phyloP scores from a whole-genome alignment of 164 flowering plant genomes.

The Cinnamomum micranthum region DNA sequence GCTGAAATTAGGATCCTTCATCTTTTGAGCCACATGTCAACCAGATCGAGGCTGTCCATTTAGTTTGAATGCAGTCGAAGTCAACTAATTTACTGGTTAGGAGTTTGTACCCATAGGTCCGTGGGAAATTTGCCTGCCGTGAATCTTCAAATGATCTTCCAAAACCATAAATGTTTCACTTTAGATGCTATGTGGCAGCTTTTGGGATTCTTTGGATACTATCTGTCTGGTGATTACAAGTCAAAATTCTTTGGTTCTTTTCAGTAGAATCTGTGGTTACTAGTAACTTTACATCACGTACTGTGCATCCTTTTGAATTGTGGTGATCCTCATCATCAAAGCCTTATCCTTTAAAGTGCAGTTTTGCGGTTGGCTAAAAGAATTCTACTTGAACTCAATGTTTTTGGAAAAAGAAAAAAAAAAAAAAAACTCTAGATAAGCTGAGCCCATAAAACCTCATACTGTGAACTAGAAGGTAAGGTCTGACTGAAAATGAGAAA shows the following conservation, averaged over 20 bases:
- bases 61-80: too few species aligned
- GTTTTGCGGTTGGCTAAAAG: neutral
- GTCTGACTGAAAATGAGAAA: too few species aligned
- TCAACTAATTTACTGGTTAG: neutral
- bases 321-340: neutral
- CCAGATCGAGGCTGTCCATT: too few species aligned
- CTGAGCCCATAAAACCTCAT: too few species aligned
- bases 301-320: neutral
- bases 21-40: too few species aligned
- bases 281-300: neutral
- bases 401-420: neutral
- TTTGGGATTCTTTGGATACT: neutral
- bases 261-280: neutral
- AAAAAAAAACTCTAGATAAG: too few species aligned
- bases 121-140: neutral
- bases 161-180: neutral
- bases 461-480: too few species aligned
- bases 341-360: neutral
- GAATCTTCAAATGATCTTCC: too few species aligned
- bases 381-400: neutral
- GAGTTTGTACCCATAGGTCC: neutral
- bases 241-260: neutral
- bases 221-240: neutral
- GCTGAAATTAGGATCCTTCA: too few species aligned
- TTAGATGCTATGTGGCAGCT: neutral